Percentiles rank a stretch among this genome's conserved stretches.
Conservation (phyloP, 257 asterid species). For the Solanum clarkiae region DNA sequence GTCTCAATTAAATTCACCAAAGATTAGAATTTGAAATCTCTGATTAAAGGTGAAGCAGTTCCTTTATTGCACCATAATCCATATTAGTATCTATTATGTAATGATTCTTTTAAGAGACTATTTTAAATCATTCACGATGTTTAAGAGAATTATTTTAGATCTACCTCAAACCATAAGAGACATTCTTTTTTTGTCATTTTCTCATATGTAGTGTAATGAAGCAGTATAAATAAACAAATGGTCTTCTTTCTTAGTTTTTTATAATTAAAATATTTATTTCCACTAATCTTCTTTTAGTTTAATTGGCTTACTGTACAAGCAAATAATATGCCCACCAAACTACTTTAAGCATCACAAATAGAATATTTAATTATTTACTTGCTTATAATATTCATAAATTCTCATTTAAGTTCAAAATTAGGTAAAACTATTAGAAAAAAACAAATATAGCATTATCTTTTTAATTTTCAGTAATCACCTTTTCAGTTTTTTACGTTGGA, state of each 20-base stretch:
- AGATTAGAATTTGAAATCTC: fast-evolving
- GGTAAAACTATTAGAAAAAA: neutral
- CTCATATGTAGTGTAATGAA: neutral
- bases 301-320: neutral
- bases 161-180: neutral
- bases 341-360: neutral
- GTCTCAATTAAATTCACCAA: no score
- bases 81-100: no score
- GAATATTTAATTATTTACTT: neutral
- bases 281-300: neutral
- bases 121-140: neutral
- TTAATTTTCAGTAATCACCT: neutral
- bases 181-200: neutral
- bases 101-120: neutral
- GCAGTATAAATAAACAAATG: neutral
- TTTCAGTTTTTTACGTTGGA: neutral
- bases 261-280: neutral
- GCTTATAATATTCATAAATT: neutral
- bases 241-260: neutral
- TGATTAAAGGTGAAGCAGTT: no score
- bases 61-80: no score
- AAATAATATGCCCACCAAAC: neutral
- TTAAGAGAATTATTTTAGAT: neutral
- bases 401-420: neutral
- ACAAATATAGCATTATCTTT: neutral